These are phyloP conservation scores for Neltuma alba DNA, from an alignment of 306 rosid species.

Conservation along the genomic window DNA sequence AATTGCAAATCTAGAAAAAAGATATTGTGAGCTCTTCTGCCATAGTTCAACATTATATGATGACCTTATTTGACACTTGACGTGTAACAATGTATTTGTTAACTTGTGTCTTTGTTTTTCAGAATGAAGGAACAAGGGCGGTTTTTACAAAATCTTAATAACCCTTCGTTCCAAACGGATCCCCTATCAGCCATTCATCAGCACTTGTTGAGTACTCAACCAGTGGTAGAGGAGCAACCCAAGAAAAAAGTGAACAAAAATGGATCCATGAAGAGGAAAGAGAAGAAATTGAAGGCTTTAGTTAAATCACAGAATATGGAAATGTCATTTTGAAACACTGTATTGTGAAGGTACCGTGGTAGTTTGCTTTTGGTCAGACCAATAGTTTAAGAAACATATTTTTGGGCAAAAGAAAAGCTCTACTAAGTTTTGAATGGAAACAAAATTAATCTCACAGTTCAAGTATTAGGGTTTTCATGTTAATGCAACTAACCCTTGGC, in stretches of 20 bases:
- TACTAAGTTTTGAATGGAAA: neutral
- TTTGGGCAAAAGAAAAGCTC: neutral
- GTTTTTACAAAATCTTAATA: slow-evolving; percentile 54
- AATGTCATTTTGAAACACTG: slow-evolving; percentile 36
- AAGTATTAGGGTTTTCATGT: too few species aligned
- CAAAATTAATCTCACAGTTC: neutral
- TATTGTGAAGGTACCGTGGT: neutral
- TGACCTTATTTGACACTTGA: slow-evolving; percentile 14
- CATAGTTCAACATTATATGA: slow-evolving; percentile 27
- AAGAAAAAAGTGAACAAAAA: slow-evolving; percentile 61
- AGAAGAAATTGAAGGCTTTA: slow-evolving; percentile 56
- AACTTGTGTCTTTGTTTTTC: slow-evolving; percentile 35
- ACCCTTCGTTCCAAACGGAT: slow-evolving; percentile 60
- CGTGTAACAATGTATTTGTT: slow-evolving; percentile 19
- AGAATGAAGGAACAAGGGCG: slow-evolving; percentile 74
- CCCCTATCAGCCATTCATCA: slow-evolving; percentile 63
- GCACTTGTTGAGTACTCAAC: slow-evolving; percentile 67
- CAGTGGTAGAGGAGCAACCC: slow-evolving; percentile 55
- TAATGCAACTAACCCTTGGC: too few species aligned
- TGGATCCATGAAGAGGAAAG: slow-evolving; percentile 66
- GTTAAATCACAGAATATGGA: slow-evolving; percentile 59
- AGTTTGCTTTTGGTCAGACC: neutral
- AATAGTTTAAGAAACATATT: neutral
- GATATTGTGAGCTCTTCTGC: slow-evolving; percentile 56
- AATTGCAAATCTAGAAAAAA: slow-evolving; percentile 66